Conservation (phyloP, 192 early-diverging fungal species). For the Gigaspora rosea region DNA sequence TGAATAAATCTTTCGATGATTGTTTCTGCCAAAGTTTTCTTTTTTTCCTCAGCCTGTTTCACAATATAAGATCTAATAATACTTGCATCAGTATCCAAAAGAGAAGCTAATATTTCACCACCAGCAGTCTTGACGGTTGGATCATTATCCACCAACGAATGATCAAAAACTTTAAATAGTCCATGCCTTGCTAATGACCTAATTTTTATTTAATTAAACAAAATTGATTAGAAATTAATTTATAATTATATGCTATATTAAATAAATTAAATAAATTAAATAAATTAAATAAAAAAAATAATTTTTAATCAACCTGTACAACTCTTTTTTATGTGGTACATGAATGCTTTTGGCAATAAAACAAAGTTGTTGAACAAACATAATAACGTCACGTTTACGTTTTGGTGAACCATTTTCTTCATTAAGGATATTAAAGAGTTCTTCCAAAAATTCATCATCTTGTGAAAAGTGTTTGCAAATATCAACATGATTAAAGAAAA, state of each 20-base stretch:
- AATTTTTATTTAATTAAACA: not conserved
- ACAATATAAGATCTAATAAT: constrained; percentile 70
- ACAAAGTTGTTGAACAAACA: constrained; percentile 82
- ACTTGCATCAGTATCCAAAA: constrained; percentile 80
- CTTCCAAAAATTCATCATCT: constrained; percentile 66
- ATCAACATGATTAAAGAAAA: constrained; percentile 84
- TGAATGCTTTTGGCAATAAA: constrained; percentile 74
- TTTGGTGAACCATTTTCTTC: constrained; percentile 44
- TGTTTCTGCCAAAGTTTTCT: constrained; percentile 64
- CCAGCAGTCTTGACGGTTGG: constrained; percentile 60
- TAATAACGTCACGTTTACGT: constrained; percentile 73
- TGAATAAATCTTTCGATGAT: constrained; percentile 66
- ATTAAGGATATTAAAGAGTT: constrained; percentile 70
- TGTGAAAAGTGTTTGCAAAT: constrained; percentile 76
- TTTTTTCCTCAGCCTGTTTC: constrained; percentile 41
- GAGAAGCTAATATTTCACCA: constrained; percentile 67
- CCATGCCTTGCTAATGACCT: constrained; percentile 77
- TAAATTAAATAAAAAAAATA: constrained; percentile 15
- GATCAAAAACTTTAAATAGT: constrained; percentile 76
- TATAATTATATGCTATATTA: not conserved
- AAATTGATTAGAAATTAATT: not conserved
- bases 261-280: too few relatives aligned
- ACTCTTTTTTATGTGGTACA: constrained; percentile 52
- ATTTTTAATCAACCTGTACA: constrained; percentile 59
- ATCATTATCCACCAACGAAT: constrained; percentile 61